These are phyloP conservation scores for Beauveria varroae DNA, from an alignment of 2,329 filamentous ascomycete species.

Conservation along the genomic window DNA sequence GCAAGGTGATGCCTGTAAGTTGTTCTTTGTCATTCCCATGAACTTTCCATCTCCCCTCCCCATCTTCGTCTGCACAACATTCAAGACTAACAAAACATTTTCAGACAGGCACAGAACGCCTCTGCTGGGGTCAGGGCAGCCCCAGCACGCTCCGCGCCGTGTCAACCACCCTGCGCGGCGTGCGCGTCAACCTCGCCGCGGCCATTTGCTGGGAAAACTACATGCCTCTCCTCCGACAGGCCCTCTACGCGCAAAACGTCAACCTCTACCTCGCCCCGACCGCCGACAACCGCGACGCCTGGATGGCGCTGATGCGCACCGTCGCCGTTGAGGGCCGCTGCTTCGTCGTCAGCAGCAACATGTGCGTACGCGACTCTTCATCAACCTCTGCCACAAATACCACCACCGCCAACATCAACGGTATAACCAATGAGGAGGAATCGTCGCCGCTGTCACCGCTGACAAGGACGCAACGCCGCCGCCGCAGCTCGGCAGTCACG, in stretches of 20 bases:
- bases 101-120: slow-evolving; percentile 68
- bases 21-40: no score
- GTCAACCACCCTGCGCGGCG: slow-evolving; percentile 69
- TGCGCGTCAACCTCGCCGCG: slow-evolving; percentile 71
- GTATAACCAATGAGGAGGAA: background rate
- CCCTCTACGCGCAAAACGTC: slow-evolving; percentile 81
- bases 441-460: background rate
- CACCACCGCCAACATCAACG: background rate
- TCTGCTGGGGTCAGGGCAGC: slow-evolving; percentile 84
- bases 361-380: slow-evolving; percentile 45
- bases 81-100: background rate
- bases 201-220: slow-evolving; percentile 98
- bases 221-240: slow-evolving; percentile 82
- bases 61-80: no score
- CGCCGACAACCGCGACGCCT: slow-evolving; percentile 75
- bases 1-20: slow-evolving; percentile 83
- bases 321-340: slow-evolving; percentile 74
- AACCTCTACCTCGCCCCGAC: slow-evolving; percentile 89
- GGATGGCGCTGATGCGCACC: slow-evolving; percentile 76
- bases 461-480: background rate
- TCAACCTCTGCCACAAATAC: background rate
- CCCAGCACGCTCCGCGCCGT: slow-evolving; percentile 73
- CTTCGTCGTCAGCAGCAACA: slow-evolving; percentile 81
- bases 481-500: slow-evolving; percentile 35
- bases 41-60: no score